Conservation (phyloP, 2,329 filamentous ascomycete species). For the Alternaria triticimaculans region DNA sequence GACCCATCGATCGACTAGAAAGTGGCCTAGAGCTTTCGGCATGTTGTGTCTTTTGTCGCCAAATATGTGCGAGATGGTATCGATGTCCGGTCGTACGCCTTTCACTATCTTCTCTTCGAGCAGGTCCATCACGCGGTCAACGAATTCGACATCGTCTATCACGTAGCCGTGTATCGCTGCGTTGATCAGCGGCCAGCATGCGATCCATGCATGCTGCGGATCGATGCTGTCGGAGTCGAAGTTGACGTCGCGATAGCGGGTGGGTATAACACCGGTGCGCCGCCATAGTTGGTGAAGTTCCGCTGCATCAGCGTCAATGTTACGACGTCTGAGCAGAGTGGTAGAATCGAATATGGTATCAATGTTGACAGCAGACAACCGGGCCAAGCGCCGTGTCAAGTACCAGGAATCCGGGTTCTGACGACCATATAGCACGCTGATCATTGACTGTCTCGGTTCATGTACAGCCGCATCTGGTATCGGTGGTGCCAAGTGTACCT, state of each 20-base stretch:
- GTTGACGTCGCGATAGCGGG: background rate
- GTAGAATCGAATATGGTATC: background rate
- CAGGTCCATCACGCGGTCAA: slow-evolving; percentile 21
- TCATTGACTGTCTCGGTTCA: background rate
- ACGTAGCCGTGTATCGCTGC: slow-evolving; percentile 19
- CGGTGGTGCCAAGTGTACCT: background rate
- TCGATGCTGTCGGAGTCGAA: background rate
- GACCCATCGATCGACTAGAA: slow-evolving; percentile 23
- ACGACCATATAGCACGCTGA: background rate
- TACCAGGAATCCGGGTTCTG: background rate
- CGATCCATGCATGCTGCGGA: slow-evolving; percentile 12
- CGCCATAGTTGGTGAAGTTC: slow-evolving; percentile 8
- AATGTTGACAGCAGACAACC: background rate
- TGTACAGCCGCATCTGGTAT: background rate
- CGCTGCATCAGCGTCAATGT: background rate
- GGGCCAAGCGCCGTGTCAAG: background rate
- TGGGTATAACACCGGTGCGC: background rate
- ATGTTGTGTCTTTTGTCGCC: background rate
- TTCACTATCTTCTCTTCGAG: slow-evolving; percentile 8
- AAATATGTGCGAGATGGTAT: slow-evolving; percentile 27
- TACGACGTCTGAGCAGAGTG: background rate
- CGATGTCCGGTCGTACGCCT: slow-evolving; percentile 2
- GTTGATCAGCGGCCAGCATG: slow-evolving; percentile 22
- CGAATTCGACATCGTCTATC: slow-evolving; percentile 16
- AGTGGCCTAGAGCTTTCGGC: slow-evolving; percentile 8